Evolutionary conservation across 352 stramenopile genomes (phyloP), one percentile per base, ranked within the genome.

Genomic region (Chloridella minuta): DNA sequence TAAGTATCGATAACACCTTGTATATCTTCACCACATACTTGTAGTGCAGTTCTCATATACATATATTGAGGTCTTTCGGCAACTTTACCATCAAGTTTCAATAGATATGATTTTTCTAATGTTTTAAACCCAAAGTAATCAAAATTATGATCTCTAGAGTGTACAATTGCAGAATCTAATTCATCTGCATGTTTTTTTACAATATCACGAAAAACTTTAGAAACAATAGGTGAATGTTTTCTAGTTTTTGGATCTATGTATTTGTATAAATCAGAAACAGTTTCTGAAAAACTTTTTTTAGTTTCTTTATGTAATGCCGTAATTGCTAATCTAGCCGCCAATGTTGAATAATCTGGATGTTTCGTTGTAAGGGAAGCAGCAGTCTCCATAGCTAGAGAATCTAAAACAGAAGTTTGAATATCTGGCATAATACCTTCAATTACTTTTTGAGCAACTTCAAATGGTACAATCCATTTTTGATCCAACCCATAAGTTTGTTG

Each of bases 301-400:
- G 96, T 99, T 90, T 96, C 96, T 91, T 99, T 99, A 92, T 99
- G 96, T 28, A 98, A 89, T 90, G 99, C 98, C 4, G 94, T 98
- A 23, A 99, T 94, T 23, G 94, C 94, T 89, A 99, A 98, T 85
- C 96, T 93, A 21, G 96, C 96, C 10, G 96, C 96, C 22, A 99
- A 91, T 88, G 97, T 96, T 87, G 93, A 97, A 88, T 97, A 99
- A 90, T 99, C 97, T 2, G 96, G 96, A 90, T 99, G 96, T 10
- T 10, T 66, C 10, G 40, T n/a, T 18, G 40, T 66, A 10, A 66
- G 10, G 10, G 40, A 66, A 66, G 40, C 40, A n/a, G 87, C 88
- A 0, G 95, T 98, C 90, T 99, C 94, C 52, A 96, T 96, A 4
- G 95, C 95, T 16, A 99, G 91, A 89, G 98, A 95, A 89, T 99